Evolutionary conservation across 805 yeast genomes (phyloP).

Genomic region (Lipomyces yamadae): DNA sequence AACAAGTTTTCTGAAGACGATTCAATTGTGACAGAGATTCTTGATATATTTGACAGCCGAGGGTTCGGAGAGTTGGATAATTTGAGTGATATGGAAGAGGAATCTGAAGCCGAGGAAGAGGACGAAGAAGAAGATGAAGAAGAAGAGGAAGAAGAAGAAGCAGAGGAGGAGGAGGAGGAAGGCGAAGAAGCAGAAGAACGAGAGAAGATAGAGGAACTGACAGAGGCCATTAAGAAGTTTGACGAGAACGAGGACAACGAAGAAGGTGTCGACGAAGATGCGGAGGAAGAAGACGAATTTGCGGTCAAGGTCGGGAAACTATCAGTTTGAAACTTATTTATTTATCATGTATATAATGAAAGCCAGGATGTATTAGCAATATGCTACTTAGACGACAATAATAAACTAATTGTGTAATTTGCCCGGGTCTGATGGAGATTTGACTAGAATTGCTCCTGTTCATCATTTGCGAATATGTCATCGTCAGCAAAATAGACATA

Average conservation of each 20-base stretch:
- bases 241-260: slow-evolving; percentile 48
- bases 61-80: slow-evolving; percentile 88
- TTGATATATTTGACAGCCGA: slow-evolving; percentile 66
- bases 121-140: slow-evolving; percentile 64
- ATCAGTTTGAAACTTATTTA: slow-evolving; percentile 31
- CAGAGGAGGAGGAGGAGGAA: slow-evolving; percentile 46
- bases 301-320: slow-evolving; percentile 61
- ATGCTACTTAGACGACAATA: background rate
- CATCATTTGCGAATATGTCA: slow-evolving; percentile 13
- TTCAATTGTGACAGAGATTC: slow-evolving; percentile 64
- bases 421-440: background rate
- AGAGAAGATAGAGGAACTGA: slow-evolving; percentile 56
- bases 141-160: slow-evolving; percentile 50
- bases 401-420: background rate
- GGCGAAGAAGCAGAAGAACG: slow-evolving; percentile 50
- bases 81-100: slow-evolving; percentile 91
- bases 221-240: background rate
- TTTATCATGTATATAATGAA: background rate
- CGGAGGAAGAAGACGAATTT: slow-evolving; percentile 51
- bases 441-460: background rate
- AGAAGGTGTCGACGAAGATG: slow-evolving; percentile 51
- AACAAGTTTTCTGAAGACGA: slow-evolving; percentile 91
- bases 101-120: slow-evolving; percentile 70
- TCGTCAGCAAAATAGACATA: slow-evolving; percentile 47
- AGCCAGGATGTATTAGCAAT: background rate